Evolutionary conservation across 805 yeast genomes (phyloP).

Genomic region (Metschnikowia sp.): DNA sequence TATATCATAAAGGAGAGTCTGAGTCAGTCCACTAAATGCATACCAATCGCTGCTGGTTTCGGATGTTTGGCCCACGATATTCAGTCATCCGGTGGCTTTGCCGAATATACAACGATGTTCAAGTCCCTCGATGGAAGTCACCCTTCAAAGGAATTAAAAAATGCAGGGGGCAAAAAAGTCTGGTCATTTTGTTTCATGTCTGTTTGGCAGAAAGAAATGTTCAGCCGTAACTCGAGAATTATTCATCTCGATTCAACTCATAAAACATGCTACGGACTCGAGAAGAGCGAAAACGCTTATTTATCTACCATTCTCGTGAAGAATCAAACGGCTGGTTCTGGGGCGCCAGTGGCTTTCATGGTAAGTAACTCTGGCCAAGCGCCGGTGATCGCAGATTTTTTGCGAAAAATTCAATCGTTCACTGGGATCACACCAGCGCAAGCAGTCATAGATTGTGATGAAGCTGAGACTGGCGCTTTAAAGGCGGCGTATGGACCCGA

Average conservation of each 20-base stretch:
- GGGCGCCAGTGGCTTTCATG: not conserved
- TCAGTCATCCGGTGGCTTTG: not conserved
- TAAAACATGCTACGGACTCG: not conserved
- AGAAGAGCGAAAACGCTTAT: not conserved
- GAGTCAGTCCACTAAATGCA: not conserved
- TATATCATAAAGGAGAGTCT: not conserved
- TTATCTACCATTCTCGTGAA: not conserved
- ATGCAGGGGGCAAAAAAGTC: not conserved
- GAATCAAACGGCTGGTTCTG: not conserved
- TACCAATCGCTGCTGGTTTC: not conserved
- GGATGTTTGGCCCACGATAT: not conserved
- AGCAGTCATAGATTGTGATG: not conserved
- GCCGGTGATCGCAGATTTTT: not conserved
- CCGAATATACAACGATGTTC: not conserved
- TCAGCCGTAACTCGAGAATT: not conserved
- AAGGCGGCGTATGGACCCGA: not conserved
- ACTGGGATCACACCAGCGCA: not conserved
- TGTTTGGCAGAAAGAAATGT: not conserved
- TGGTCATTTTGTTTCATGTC: not conserved
- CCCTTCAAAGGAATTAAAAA: not conserved
- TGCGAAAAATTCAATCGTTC: not conserved
- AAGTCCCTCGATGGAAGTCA: not conserved
- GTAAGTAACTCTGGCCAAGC: not conserved
- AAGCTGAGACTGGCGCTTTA: not conserved
- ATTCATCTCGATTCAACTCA: slow-evolving; percentile 1